Percentiles rank a stretch among this genome's conserved stretches.
phyloP scores from a whole-genome alignment of 2,329 filamentous ascomycete genomes.

The Emmonsiellopsis sp. region DNA sequence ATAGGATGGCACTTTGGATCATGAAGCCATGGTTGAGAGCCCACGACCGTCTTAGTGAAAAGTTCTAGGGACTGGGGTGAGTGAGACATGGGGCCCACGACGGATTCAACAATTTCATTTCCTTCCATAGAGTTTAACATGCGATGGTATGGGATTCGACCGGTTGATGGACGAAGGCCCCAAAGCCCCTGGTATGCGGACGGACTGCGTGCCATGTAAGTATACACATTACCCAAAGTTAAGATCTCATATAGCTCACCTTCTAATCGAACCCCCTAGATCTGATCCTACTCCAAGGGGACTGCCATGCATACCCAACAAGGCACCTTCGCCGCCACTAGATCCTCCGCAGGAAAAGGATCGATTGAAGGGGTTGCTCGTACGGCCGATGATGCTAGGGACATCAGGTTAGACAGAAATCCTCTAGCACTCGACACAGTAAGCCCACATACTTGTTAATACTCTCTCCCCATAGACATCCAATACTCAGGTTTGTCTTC shows the following conservation, averaged over 20 bases:
- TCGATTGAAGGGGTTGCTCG: slow-evolving; percentile 53
- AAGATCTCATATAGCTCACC: background rate
- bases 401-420: background rate
- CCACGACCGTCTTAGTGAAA: slow-evolving; percentile 24
- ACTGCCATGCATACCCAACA: slow-evolving; percentile 52
- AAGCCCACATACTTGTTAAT: background rate
- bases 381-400: slow-evolving; percentile 18
- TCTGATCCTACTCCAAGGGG: slow-evolving; percentile 55
- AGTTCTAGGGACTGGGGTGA: slow-evolving; percentile 16
- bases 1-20: slow-evolving; percentile 28
- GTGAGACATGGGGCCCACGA: slow-evolving; percentile 20
- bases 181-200: slow-evolving; percentile 34
- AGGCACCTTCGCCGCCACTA: slow-evolving; percentile 57
- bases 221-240: background rate
- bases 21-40: slow-evolving; percentile 26
- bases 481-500: slow-evolving; percentile 20
- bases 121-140: slow-evolving; percentile 14
- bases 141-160: slow-evolving; percentile 27
- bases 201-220: slow-evolving; percentile 17
- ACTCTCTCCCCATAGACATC: background rate
- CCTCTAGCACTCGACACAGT: background rate
- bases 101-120: slow-evolving; percentile 17
- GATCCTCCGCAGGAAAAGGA: slow-evolving; percentile 57
- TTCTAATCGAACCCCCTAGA: slow-evolving; percentile 41
- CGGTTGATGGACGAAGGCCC: slow-evolving; percentile 29